Evolutionary conservation across 1,284 basidiomycete species (phyloP).

Genomic region (Trichosporon asahii): DNA sequence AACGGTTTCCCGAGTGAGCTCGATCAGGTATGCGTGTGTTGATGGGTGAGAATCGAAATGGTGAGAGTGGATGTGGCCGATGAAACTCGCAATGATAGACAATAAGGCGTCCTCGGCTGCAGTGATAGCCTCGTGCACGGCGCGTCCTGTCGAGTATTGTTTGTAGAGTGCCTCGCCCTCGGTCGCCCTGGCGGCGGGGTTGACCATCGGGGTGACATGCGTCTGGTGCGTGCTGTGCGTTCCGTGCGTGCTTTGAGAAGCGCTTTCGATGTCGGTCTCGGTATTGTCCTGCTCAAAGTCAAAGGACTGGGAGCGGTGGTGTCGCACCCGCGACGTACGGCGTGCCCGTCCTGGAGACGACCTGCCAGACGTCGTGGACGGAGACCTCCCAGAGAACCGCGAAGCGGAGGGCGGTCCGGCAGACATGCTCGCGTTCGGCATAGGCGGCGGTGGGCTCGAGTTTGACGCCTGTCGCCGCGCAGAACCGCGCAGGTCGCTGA

Average conservation of each 20-base stretch:
- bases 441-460: slow-evolving; percentile 40
- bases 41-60: slow-evolving; percentile 82
- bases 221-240: slow-evolving; percentile 3
- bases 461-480: slow-evolving; percentile 35
- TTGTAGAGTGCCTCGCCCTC: slow-evolving; percentile 13
- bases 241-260: slow-evolving; percentile 15
- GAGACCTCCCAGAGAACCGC: slow-evolving; percentile 3
- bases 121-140: slow-evolving; percentile 53
- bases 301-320: slow-evolving; percentile 15
- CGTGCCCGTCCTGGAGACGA: slow-evolving; percentile 26
- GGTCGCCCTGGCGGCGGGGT: background rate
- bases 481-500: slow-evolving; percentile 57
- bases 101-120: slow-evolving; percentile 82
- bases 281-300: slow-evolving; percentile 7
- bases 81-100: slow-evolving; percentile 92
- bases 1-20: slow-evolving; percentile 87
- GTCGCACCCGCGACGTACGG: background rate
- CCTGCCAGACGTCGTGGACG: slow-evolving; percentile 21
- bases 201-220: background rate
- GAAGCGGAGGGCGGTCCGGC: slow-evolving; percentile 26
- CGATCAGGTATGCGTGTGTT: slow-evolving; percentile 87
- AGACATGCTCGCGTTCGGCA: slow-evolving; percentile 12
- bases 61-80: slow-evolving; percentile 93
- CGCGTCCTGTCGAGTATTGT: slow-evolving; percentile 26
- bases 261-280: slow-evolving; percentile 4